phyloP scores from a whole-genome alignment of 2,329 filamentous ascomycete genomes.

The Stemphylium lycopersici region DNA sequence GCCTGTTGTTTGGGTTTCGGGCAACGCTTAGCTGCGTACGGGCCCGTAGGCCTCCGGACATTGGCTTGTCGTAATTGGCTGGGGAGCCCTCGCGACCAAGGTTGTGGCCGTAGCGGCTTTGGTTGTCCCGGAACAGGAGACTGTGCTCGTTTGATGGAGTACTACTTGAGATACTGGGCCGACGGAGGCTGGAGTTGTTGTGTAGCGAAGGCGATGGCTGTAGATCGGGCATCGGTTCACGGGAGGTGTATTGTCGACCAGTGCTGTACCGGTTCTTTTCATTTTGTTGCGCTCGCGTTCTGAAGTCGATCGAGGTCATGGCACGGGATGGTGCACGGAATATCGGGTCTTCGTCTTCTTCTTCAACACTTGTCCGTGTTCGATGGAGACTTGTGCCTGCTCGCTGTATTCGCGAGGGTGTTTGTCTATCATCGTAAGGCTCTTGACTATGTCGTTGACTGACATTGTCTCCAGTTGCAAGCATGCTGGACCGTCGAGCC shows the following conservation, averaged over 20 bases:
- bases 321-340: slow-evolving; percentile 56
- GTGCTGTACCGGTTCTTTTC: slow-evolving; percentile 27
- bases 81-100: slow-evolving; percentile 36
- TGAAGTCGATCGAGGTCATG: slow-evolving; percentile 51
- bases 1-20: slow-evolving; percentile 35
- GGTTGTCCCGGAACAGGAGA: slow-evolving; percentile 35
- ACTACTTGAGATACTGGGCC: slow-evolving; percentile 37
- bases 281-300: slow-evolving; percentile 42
- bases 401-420: slow-evolving; percentile 41
- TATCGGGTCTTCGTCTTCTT: slow-evolving; percentile 47
- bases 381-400: slow-evolving; percentile 48
- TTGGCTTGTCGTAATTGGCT: slow-evolving; percentile 38
- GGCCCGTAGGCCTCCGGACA: slow-evolving; percentile 28
- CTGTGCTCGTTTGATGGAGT: slow-evolving; percentile 32
- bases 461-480: slow-evolving; percentile 19
- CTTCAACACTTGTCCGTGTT: slow-evolving; percentile 41
- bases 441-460: slow-evolving; percentile 43
- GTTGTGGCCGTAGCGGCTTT: slow-evolving; percentile 32
- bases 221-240: slow-evolving; percentile 46
- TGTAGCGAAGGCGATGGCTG: slow-evolving; percentile 41
- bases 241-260: slow-evolving; percentile 45
- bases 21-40: slow-evolving; percentile 35
- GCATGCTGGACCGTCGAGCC: slow-evolving; percentile 50
- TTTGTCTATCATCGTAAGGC: slow-evolving; percentile 27
- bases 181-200: slow-evolving; percentile 35